Conservation (phyloP, 2,329 filamentous ascomycete genomes). For the Eutypella sp. region DNA sequence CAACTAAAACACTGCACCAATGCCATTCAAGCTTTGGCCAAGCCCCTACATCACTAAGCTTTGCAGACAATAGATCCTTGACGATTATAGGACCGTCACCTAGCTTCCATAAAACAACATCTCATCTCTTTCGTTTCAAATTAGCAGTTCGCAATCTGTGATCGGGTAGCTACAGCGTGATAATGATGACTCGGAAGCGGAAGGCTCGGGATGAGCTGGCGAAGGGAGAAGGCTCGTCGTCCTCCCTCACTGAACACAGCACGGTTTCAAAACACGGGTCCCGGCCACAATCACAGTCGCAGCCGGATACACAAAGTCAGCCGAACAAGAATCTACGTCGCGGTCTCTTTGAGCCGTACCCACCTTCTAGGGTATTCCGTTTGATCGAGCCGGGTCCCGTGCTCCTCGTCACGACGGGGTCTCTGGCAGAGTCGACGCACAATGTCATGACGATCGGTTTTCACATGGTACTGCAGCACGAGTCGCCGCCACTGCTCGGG, state of each 20-base stretch:
- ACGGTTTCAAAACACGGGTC: conserved; percentile 1
- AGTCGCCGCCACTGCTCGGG: conserved; percentile 27
- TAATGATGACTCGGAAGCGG: conserved; percentile 11
- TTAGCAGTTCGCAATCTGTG: too few relatives aligned
- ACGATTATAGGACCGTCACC: too few relatives aligned
- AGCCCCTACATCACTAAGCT: too few relatives aligned
- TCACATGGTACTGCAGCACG: conserved; percentile 33
- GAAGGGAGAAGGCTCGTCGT: conserved; percentile 1
- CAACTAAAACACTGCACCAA: too few relatives aligned
- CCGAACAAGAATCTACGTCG: not conserved
- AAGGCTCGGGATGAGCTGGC: conserved; percentile 8
- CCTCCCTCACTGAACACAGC: conserved; percentile 7
- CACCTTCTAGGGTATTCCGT: conserved; percentile 27
- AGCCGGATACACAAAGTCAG: too few relatives aligned
- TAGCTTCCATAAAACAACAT: too few relatives aligned
- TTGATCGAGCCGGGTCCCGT: conserved; percentile 31
- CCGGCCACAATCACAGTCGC: conserved; percentile 2
- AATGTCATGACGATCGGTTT: conserved; percentile 34
- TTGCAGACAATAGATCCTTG: too few relatives aligned
- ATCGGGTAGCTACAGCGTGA: too few relatives aligned
- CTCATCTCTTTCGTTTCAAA: too few relatives aligned
- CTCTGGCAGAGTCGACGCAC: conserved; percentile 25
- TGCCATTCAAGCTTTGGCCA: too few relatives aligned
- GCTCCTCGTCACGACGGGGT: conserved; percentile 28
- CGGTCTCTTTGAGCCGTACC: conserved; percentile 11